A percentile compares a stretch with the other conserved stretches of the same genome.
Evolutionary conservation across 208 protist genomes (phyloP).

Genomic region (Borovskyia barvae): DNA sequence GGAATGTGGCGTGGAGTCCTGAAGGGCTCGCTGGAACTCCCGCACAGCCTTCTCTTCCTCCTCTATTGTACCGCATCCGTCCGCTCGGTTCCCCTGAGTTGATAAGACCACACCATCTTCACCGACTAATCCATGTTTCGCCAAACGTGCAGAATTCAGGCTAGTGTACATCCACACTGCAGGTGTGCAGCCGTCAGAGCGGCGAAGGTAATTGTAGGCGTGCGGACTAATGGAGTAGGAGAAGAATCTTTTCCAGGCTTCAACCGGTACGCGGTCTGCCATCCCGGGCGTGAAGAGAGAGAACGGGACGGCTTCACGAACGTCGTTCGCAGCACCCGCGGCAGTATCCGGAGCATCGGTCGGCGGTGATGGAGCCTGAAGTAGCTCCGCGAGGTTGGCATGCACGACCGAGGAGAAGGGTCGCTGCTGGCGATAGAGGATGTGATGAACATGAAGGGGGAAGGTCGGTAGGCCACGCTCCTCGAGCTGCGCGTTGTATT

Average conservation of each 20-base stretch:
- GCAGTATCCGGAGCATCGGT: neutral
- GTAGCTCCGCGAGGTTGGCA: slow-evolving; percentile 37
- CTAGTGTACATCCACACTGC: slow-evolving; percentile 50
- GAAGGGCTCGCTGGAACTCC: slow-evolving; percentile 1
- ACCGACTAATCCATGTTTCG: slow-evolving; percentile 1
- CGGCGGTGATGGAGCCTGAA: neutral
- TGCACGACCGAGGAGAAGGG: slow-evolving; percentile 61
- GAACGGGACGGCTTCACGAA: slow-evolving; percentile 2
- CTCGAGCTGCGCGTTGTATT: slow-evolving; percentile 33
- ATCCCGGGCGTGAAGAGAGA: slow-evolving; percentile 13
- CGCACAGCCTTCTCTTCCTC: neutral
- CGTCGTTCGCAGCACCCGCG: neutral
- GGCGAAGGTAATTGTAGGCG: slow-evolving; percentile 68
- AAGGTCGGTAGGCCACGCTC: slow-evolving; percentile 27
- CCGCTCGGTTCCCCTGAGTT: neutral
- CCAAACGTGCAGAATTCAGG: slow-evolving; percentile 17
- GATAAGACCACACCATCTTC: neutral
- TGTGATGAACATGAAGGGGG: slow-evolving; percentile 33
- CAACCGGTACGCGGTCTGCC: slow-evolving; percentile 6
- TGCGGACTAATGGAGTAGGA: slow-evolving; percentile 67
- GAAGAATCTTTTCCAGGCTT: slow-evolving; percentile 36
- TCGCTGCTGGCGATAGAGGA: slow-evolving; percentile 46
- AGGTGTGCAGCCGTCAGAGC: slow-evolving; percentile 51
- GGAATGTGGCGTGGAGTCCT: slow-evolving; percentile 23
- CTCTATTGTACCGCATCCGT: neutral